Evolutionary conservation across 2,329 filamentous ascomycete genomes (phyloP).

Genomic region (Juglanconis oblonga): DNA sequence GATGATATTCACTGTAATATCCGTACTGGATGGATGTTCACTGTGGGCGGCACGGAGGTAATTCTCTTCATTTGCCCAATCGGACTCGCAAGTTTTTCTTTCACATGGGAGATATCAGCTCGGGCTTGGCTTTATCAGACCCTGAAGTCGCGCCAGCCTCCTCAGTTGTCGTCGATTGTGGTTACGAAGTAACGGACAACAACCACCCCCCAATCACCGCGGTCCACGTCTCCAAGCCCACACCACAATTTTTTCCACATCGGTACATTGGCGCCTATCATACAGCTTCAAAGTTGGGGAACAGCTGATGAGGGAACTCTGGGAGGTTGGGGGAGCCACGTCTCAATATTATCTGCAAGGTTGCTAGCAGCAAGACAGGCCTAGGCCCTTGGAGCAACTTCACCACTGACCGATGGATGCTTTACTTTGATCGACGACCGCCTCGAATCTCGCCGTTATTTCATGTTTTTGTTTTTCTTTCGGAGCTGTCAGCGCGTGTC

Average conservation of each 20-base stretch:
- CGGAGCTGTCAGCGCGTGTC: constrained; percentile 8
- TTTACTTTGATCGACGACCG: not conserved
- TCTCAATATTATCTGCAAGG: constrained; percentile 3
- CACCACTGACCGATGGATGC: not conserved
- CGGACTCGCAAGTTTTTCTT: too few species aligned
- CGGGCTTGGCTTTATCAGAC: constrained; percentile 25
- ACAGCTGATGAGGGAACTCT: constrained; percentile 12
- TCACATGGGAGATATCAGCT: too few species aligned
- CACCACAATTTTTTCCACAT: constrained; percentile 23
- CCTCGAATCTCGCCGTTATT: not conserved
- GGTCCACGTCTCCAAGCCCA: constrained; percentile 31
- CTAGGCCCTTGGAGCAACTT: not conserved
- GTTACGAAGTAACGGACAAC: constrained; percentile 23
- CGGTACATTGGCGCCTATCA: constrained; percentile 19
- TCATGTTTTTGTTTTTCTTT: constrained; percentile 8
- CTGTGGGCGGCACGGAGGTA: too few species aligned
- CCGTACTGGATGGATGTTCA: too few species aligned
- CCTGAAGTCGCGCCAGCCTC: constrained; percentile 25
- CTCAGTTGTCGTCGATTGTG: constrained; percentile 24
- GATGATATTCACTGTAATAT: too few species aligned
- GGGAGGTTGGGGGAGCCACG: constrained; percentile 6
- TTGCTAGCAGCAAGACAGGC: constrained; percentile 4
- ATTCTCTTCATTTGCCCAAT: too few species aligned
- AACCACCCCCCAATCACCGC: constrained; percentile 30
- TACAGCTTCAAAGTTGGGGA: constrained; percentile 6